A percentile compares a stretch with the other conserved stretches of the same genome.
Evolutionary conservation across 1,284 basidiomycete species (phyloP).

Genomic region (Nidula niveotomentosa): DNA sequence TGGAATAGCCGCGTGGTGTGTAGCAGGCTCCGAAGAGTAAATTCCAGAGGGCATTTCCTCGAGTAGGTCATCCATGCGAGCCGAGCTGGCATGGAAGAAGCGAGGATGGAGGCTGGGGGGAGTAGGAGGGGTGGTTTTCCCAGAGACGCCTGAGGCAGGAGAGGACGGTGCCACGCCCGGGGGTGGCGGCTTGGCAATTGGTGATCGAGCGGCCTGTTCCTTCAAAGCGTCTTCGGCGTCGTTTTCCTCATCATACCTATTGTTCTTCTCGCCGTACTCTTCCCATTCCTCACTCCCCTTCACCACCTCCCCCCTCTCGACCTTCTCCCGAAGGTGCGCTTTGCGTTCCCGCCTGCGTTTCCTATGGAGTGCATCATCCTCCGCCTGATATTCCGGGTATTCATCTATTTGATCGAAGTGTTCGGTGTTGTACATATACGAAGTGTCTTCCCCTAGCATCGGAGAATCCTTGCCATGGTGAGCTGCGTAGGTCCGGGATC

Average conservation of each 20-base stretch:
- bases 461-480: too few species aligned
- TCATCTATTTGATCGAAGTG: too few species aligned
- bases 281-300: background rate
- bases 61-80: background rate
- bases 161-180: conserved; percentile 22
- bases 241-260: background rate
- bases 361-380: too few species aligned
- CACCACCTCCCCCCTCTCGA: too few species aligned
- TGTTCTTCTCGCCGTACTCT: background rate
- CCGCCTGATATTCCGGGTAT: too few species aligned
- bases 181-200: conserved; percentile 20
- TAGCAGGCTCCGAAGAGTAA: too few species aligned
- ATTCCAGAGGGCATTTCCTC: background rate
- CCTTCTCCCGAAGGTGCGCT: too few species aligned
- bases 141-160: conserved; percentile 31
- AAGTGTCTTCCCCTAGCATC: too few species aligned
- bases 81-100: conserved; percentile 19
- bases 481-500: too few species aligned
- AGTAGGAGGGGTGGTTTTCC: conserved; percentile 10
- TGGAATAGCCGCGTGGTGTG: too few species aligned
- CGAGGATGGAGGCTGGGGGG: conserved; percentile 22
- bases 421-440: too few species aligned
- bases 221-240: background rate
- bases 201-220: conserved; percentile 18
- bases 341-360: too few species aligned